Evolutionary conservation across 129 eudicot genomes (phyloP).

Genomic region (Flaveria linearis): DNA sequence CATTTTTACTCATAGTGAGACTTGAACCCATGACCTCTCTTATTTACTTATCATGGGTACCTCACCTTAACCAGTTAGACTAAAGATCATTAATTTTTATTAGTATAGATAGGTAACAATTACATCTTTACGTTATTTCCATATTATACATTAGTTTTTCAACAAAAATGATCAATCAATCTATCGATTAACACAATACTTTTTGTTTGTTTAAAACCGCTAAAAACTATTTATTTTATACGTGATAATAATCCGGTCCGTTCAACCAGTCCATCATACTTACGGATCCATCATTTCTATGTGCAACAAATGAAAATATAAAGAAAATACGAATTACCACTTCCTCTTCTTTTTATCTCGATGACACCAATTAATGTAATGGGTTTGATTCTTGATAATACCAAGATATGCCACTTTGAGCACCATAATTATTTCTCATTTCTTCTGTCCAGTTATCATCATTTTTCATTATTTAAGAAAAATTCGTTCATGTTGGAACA

Average conservation of each 20-base stretch:
- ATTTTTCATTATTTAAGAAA: conserved; percentile 12
- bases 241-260: background rate
- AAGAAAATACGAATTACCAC: conserved; percentile 1
- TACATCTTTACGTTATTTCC: background rate
- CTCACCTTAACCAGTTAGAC: too few species aligned
- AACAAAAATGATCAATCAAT: background rate
- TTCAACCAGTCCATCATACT: background rate
- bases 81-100: too few species aligned
- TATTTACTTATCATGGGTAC: too few species aligned
- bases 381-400: conserved; percentile 29
- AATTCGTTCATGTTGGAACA: conserved; percentile 6
- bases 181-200: background rate
- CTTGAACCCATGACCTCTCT: too few species aligned
- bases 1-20: too few species aligned
- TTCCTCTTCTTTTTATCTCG: background rate
- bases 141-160: background rate
- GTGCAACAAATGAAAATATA: background rate
- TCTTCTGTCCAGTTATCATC: conserved; percentile 23
- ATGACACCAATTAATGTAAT: conserved; percentile 7
- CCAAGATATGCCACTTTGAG: conserved; percentile 32
- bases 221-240: background rate
- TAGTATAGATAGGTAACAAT: too few species aligned
- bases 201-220: background rate
- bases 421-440: conserved; percentile 10
- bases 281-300: background rate